phyloP scores from a whole-genome alignment of 208 protist species.

The Borovskyia barvae region DNA sequence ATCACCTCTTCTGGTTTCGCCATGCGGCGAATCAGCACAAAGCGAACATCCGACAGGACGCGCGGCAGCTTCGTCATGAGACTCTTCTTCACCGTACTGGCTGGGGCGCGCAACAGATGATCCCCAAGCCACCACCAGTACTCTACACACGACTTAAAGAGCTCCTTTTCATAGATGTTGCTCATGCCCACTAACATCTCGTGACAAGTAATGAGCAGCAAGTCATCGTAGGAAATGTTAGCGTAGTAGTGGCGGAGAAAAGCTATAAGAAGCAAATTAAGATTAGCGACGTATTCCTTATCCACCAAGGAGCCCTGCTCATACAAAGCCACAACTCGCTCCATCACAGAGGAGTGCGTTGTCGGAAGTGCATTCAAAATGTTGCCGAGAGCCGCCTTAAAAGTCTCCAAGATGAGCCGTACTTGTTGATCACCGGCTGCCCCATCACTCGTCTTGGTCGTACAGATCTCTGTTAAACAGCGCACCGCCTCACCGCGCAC shows the following conservation, averaged over 20 bases:
- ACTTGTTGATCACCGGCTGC: slow-evolving; percentile 57
- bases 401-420: slow-evolving; percentile 63
- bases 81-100: slow-evolving; percentile 50
- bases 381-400: slow-evolving; percentile 53
- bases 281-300: slow-evolving; percentile 84
- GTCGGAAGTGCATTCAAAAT: slow-evolving; percentile 74
- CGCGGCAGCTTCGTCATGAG: slow-evolving; percentile 56
- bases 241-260: slow-evolving; percentile 93
- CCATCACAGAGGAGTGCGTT: slow-evolving; percentile 58
- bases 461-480: slow-evolving; percentile 77
- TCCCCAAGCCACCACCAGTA: slow-evolving; percentile 97
- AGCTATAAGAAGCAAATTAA: slow-evolving; percentile 92
- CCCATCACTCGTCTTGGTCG: slow-evolving; percentile 32
- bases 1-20: slow-evolving; percentile 99
- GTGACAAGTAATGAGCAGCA: slow-evolving; percentile 79
- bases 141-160: slow-evolving; percentile 99
- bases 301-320: slow-evolving; percentile 60
- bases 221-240: slow-evolving; percentile 87
- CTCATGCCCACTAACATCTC: slow-evolving; percentile 94
- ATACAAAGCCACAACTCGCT: slow-evolving; percentile 62
- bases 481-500: slow-evolving; percentile 50
- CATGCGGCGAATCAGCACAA: slow-evolving; percentile 97
- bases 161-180: slow-evolving; percentile 95
- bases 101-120: slow-evolving; percentile 36
- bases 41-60: slow-evolving; percentile 91